Conservation (phyloP, 1,284 basidiomycete genomes). For the Agaricales sp. region DNA sequence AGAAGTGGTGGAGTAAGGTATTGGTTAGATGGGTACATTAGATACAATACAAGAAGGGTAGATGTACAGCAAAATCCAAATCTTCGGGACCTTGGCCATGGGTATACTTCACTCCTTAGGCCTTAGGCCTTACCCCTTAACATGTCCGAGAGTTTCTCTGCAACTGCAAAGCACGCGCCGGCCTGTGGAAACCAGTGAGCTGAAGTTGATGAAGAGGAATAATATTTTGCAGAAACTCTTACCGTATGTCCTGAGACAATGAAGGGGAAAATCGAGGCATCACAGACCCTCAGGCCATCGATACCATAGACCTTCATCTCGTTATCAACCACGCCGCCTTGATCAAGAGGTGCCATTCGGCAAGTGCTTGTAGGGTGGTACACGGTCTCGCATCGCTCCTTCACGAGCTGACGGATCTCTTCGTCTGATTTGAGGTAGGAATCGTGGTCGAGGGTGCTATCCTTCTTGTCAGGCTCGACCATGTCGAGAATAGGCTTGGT, state of each 20-base stretch:
- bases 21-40: too few relatives aligned
- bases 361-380: slow-evolving; percentile 46
- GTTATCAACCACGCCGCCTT: slow-evolving; percentile 17
- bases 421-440: slow-evolving; percentile 28
- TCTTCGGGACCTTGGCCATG: too few relatives aligned
- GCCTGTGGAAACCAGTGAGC: slow-evolving; percentile 5
- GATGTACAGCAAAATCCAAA: too few relatives aligned
- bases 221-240: not conserved
- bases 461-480: slow-evolving; percentile 30
- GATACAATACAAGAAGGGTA: too few relatives aligned
- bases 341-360: slow-evolving; percentile 31
- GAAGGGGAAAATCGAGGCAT: slow-evolving; percentile 11
- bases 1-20: too few relatives aligned
- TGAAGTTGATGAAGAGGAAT: not conserved
- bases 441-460: slow-evolving; percentile 33
- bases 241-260: slow-evolving; percentile 13
- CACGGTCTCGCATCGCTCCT: slow-evolving; percentile 42
- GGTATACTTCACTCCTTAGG: too few relatives aligned
- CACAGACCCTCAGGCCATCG: slow-evolving; percentile 12
- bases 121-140: slow-evolving; percentile 4
- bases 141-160: slow-evolving; percentile 12
- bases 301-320: slow-evolving; percentile 14
- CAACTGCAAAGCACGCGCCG: slow-evolving; percentile 10
- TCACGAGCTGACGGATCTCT: slow-evolving; percentile 32
- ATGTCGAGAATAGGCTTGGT: slow-evolving; percentile 37